Base-by-base conservation (phyloP, 805 yeast species). In the Saturnispora dispora region DNA sequence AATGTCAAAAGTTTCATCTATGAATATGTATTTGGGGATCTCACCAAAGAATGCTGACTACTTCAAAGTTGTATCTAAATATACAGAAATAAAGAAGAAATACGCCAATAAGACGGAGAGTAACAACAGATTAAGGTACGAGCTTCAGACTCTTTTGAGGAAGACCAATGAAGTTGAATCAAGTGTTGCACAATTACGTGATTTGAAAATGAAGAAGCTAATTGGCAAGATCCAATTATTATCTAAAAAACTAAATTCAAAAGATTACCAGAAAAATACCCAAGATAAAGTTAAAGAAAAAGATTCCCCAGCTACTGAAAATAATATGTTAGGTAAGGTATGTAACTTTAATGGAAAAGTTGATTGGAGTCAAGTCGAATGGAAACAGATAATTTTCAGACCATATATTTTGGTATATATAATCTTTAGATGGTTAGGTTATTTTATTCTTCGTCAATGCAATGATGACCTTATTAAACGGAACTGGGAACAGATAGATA, bases 91-190 rank as follows among this genome's bases (percentile, higher is more conserved):
- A n/a, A 59, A 60, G 44, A 67, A 66, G 28, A 76, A 74, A 53
- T 61, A 75, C 48, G 62, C 66, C 25, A 84, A 81, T 53, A 67
- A 81, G 17, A 77, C 76, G 47, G 75, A 82, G 8, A 66, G 79
- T 47, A 75, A 78, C 33, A 81, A 86, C 3, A 71, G 82, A 54
- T 63, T 85, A 47, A 78, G 79, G 57, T 85, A 85, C 62, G 91
- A 85, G 60, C 68, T 81, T 44, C 66, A 85, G 20, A 68, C 82
- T 41, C 63, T 85, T 30, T 74, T 74, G 32, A 74, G 77, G 22
- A 81, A 84, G 57, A 74, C 85, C 45, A 74, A 78, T 43, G 93
- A 85, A 58, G 82, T 84, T 7, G 86, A 82, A 57, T 82, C 81
- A 27, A 74, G 81, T 44, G 54, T 68, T 37, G 62, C 60, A 45